Percentiles rank a stretch among this genome's conserved stretches.
Conservation (phyloP, 2,329 filamentous ascomycete species). For the Beauveria sp. region DNA sequence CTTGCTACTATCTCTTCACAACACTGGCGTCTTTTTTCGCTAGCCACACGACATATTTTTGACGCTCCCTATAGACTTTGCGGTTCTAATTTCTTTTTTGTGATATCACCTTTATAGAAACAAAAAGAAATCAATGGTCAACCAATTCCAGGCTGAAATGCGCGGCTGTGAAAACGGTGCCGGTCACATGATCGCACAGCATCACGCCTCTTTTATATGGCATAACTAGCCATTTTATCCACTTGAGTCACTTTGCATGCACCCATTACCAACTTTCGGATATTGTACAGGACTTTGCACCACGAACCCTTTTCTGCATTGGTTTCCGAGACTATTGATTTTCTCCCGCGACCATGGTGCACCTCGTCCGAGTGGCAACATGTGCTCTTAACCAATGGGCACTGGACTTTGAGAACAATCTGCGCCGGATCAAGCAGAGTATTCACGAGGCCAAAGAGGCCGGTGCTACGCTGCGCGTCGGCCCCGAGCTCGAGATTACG, state of each 20-base stretch:
- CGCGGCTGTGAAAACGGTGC: background rate
- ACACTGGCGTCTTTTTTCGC: too few relatives aligned
- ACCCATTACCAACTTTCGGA: background rate
- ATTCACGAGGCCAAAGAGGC: slow-evolving; percentile 52
- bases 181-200: background rate
- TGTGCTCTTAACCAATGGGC: slow-evolving; percentile 26
- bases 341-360: slow-evolving; percentile 16
- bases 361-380: slow-evolving; percentile 28
- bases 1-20: too few relatives aligned
- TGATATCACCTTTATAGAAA: too few relatives aligned
- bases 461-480: slow-evolving; percentile 55
- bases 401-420: slow-evolving; percentile 59
- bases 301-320: background rate
- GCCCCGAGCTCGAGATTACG: slow-evolving; percentile 40
- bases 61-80: too few relatives aligned
- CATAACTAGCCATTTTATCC: background rate
- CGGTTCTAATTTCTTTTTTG: background rate
- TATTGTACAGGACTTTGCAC: background rate
- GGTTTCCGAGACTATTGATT: too few relatives aligned
- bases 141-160: background rate
- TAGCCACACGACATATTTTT: too few relatives aligned
- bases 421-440: slow-evolving; percentile 54
- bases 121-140: background rate
- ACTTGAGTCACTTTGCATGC: background rate
- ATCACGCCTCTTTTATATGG: background rate